These are phyloP conservation scores for Trichothecium sympodiale DNA, from an alignment of 2,329 filamentous ascomycete genomes.

Conservation along the genomic window DNA sequence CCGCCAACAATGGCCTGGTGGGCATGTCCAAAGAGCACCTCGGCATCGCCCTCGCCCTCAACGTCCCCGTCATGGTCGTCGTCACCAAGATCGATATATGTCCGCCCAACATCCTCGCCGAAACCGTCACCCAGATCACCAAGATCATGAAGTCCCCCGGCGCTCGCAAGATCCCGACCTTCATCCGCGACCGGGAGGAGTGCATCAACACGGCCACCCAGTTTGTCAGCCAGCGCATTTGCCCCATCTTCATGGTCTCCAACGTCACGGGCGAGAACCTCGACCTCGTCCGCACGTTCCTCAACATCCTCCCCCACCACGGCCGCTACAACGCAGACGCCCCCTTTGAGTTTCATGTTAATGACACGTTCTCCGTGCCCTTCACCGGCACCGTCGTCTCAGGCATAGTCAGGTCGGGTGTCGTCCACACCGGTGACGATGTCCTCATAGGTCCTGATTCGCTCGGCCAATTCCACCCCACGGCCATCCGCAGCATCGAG, in stretches of 20 bases:
- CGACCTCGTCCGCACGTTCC: slow-evolving; percentile 80
- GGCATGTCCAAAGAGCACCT: slow-evolving; percentile 98
- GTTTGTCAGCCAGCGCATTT: slow-evolving; percentile 90
- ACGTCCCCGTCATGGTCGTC: slow-evolving; percentile 95
- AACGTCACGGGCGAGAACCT: slow-evolving; percentile 92
- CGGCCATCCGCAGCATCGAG: slow-evolving; percentile 84
- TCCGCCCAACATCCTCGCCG: slow-evolving; percentile 85
- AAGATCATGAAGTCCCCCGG: slow-evolving; percentile 91
- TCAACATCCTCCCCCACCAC: slow-evolving; percentile 91
- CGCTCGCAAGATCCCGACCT: slow-evolving; percentile 89
- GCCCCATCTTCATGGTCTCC: slow-evolving; percentile 94
- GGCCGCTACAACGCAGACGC: slow-evolving; percentile 83
- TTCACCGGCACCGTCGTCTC: slow-evolving; percentile 95
- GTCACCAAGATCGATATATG: slow-evolving; percentile 98
- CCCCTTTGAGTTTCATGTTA: slow-evolving; percentile 89
- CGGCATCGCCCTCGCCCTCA: slow-evolving; percentile 85
- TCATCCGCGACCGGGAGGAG: slow-evolving; percentile 83
- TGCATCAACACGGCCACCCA: slow-evolving; percentile 93
- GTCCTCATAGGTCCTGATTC: slow-evolving; percentile 86
- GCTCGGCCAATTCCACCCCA: slow-evolving; percentile 78
- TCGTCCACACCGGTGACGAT: slow-evolving; percentile 81
- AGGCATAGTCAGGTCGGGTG: slow-evolving; percentile 79
- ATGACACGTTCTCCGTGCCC: slow-evolving; percentile 95
- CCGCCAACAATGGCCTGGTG: slow-evolving; percentile 91
- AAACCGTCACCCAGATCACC: slow-evolving; percentile 84